These are phyloP conservation scores for Crotalaria pallida DNA, from an alignment of 306 rosid genomes.

Conservation along the genomic window DNA sequence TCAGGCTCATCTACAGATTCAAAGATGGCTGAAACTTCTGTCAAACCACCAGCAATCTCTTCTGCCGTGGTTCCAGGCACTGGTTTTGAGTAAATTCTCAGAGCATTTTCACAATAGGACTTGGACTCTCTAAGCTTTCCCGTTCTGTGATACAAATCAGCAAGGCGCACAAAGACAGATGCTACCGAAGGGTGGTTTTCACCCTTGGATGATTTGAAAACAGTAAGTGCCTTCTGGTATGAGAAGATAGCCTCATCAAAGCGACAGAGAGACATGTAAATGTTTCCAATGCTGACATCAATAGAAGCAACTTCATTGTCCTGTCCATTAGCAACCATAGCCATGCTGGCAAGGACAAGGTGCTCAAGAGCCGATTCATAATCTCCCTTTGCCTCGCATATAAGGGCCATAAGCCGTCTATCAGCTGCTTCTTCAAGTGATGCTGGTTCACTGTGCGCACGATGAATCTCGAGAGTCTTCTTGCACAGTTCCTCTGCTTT, in stretches of 20 bases:
- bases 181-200: conserved; percentile 95
- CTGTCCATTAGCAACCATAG: conserved; percentile 90
- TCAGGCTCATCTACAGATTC: conserved; percentile 96
- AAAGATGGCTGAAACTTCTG: conserved; percentile 88
- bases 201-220: conserved; percentile 82
- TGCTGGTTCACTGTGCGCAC: conserved; percentile 91
- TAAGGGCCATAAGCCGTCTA: conserved; percentile 84
- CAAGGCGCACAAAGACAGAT: conserved; percentile 87
- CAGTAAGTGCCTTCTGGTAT: conserved; percentile 97
- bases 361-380: conserved; percentile 88
- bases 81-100: conserved; percentile 86
- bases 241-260: conserved; percentile 96
- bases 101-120: conserved; percentile 90
- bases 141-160: conserved; percentile 90
- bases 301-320: conserved; percentile 91
- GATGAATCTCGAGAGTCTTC: conserved; percentile 87
- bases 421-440: conserved; percentile 98
- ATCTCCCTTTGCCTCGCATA: conserved; percentile 88
- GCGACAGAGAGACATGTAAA: conserved; percentile 91
- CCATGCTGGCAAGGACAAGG: conserved; percentile 98
- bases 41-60: conserved; percentile 85
- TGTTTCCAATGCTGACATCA: conserved; percentile 95
- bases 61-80: conserved; percentile 92
- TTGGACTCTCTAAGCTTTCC: conserved; percentile 96
- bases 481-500: conserved; percentile 89